phyloP scores from a whole-genome alignment of 2,329 filamentous ascomycete species.

The Simplicillium aogashimaense region DNA sequence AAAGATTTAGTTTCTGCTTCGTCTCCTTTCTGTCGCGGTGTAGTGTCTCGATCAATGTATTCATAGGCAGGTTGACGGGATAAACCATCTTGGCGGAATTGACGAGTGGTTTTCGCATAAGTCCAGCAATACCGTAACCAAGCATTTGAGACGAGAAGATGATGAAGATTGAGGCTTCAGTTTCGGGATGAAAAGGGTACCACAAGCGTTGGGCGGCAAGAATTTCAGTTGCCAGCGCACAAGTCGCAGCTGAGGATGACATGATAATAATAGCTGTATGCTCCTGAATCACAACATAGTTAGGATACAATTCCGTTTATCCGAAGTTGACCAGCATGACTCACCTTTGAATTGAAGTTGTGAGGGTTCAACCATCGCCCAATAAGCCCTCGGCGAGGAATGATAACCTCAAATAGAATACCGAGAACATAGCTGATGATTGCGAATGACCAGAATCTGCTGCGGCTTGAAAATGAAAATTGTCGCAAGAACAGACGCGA shows the following conservation, averaged over 20 bases:
- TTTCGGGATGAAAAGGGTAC: constrained; percentile 28
- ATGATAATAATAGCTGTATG: constrained; percentile 28
- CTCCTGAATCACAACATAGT: no score
- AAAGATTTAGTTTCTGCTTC: constrained; percentile 27
- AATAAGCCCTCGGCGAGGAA: background rate
- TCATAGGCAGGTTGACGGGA: constrained; percentile 18
- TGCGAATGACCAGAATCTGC: constrained; percentile 3
- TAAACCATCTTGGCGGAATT: constrained; percentile 34
- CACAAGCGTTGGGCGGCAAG: constrained; percentile 35
- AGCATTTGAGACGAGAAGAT: constrained; percentile 36
- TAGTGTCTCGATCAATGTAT: constrained; percentile 17
- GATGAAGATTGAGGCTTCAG: constrained; percentile 30
- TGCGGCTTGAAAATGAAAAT: constrained; percentile 7
- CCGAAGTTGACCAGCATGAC: no score
- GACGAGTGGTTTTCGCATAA: constrained; percentile 33
- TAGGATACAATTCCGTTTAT: no score
- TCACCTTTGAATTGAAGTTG: constrained; percentile 14
- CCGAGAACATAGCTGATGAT: constrained; percentile 3
- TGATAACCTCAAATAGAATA: constrained; percentile 1
- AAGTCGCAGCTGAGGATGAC: constrained; percentile 28
- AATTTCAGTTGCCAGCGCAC: constrained; percentile 21
- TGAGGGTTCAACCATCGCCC: constrained; percentile 17
- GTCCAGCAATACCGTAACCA: constrained; percentile 37
- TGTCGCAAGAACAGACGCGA: constrained; percentile 2
- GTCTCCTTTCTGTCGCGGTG: constrained; percentile 19